Evolutionary conservation across 1,284 basidiomycete genomes (phyloP), one percentile per base, ranked within the genome.

Genomic region (Microbotryum silenes-acaulis): DNA sequence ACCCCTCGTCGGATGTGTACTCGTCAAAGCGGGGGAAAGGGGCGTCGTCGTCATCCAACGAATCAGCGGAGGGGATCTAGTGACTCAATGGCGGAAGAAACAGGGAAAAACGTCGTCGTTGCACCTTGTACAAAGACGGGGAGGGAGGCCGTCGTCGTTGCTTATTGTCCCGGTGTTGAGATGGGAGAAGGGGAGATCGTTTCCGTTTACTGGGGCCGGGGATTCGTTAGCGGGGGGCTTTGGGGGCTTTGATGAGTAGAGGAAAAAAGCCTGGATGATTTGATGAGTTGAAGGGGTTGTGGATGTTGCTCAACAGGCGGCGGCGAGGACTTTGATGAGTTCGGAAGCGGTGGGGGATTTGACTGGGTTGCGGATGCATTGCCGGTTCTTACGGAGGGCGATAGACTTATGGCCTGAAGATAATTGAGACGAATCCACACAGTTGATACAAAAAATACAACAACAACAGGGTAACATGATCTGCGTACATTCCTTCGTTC

Each of bases 161-260:
- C 49, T 25, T 86, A 91, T 72, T 89, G 85, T 70, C 81, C 86
- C 3, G 79, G 88, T 14, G 73, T 82, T 6, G 66, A 68, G 0
- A 73, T 85, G 9, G 70, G 77, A 3, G 72, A 74, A 14, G 72
- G 75, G n/a, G 73, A 77, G 47, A 73, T 85, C 10, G 76, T 85
- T 9, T 91, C 86, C 69, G 88, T 90, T 90, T 12, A 96, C 91
- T 0, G 92, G 92, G 4, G 91, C 89, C 2, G 92, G 92, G 0
- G 91, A 97, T 75, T 78, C 20, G 73, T 50, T 72, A 25, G 62
- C 69, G 4, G 72, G 72, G 72, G 2, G 70, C 68, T 12, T 31
- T 71, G 9, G 51, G 88, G 21, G 84, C 86, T 1, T 74, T 76
- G 25, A 72, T 89, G 16, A 75, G 80, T 6, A 74, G 51, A 4